A percentile compares a stretch with the other conserved stretches of the same genome.
phyloP scores from a whole-genome alignment of 2,329 filamentous ascomycete genomes.

The Gremmenia infestans region DNA sequence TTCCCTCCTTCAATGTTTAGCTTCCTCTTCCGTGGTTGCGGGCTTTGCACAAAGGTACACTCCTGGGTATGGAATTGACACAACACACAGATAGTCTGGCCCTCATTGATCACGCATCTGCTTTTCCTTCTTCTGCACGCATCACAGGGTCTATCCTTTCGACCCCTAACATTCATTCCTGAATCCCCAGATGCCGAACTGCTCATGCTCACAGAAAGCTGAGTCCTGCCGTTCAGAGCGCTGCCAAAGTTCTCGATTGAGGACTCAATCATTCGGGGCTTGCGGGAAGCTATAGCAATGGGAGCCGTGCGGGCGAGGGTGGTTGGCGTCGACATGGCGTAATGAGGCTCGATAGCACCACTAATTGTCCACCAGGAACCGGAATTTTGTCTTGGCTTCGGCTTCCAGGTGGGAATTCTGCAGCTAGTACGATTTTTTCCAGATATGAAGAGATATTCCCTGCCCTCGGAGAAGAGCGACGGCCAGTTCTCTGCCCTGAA shows the following conservation, averaged over 20 bases:
- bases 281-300: slow-evolving; percentile 62
- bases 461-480: slow-evolving; percentile 26
- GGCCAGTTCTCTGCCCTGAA: slow-evolving; percentile 8
- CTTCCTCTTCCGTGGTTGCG: slow-evolving; percentile 75
- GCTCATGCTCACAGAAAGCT: slow-evolving; percentile 43
- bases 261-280: slow-evolving; percentile 34
- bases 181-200: slow-evolving; percentile 49
- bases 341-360: slow-evolving; percentile 24
- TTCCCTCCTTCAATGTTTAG: slow-evolving; percentile 48
- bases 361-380: slow-evolving; percentile 18
- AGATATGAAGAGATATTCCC: slow-evolving; percentile 12
- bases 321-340: slow-evolving; percentile 40
- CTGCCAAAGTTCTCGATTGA: slow-evolving; percentile 19
- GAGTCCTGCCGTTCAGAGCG: slow-evolving; percentile 20
- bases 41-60: slow-evolving; percentile 73
- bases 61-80: slow-evolving; percentile 75
- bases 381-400: slow-evolving; percentile 20
- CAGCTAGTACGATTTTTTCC: slow-evolving; percentile 20
- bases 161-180: slow-evolving; percentile 38
- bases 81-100: slow-evolving; percentile 65
- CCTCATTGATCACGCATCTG: slow-evolving; percentile 75
- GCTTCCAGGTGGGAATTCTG: slow-evolving; percentile 12
- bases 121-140: slow-evolving; percentile 69
- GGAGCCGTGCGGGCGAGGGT: slow-evolving; percentile 56
- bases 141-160: slow-evolving; percentile 59